Evolutionary conservation across 441 rosid species (phyloP).

Genomic region (Adansonia grandidieri): DNA sequence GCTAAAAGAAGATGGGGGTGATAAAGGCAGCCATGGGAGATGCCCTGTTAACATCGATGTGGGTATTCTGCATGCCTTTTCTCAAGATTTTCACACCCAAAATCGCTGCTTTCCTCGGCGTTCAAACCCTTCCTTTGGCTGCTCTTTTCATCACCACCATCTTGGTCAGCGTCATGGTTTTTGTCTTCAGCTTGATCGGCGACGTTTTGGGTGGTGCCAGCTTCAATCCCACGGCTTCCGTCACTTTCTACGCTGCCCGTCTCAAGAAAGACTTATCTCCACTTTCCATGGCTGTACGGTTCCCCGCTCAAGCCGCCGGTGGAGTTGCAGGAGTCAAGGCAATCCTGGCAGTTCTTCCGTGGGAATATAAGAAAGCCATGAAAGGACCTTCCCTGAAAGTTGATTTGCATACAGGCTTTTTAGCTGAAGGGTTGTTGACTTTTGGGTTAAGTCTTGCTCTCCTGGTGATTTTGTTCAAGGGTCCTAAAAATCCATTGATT

Average conservation of each 20-base stretch:
- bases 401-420: slow-evolving; percentile 39
- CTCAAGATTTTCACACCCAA: slow-evolving; percentile 39
- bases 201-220: slow-evolving; percentile 57
- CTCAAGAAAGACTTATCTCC: slow-evolving; percentile 47
- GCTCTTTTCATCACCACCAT: slow-evolving; percentile 44
- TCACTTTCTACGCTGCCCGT: slow-evolving; percentile 52
- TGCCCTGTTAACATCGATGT: slow-evolving; percentile 52
- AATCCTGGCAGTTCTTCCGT: slow-evolving; percentile 38
- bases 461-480: slow-evolving; percentile 37
- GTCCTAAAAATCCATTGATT: slow-evolving; percentile 32
- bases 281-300: slow-evolving; percentile 50
- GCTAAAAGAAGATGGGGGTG: slow-evolving; percentile 35
- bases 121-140: slow-evolving; percentile 38
- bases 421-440: slow-evolving; percentile 43
- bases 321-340: slow-evolving; percentile 43
- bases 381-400: slow-evolving; percentile 45
- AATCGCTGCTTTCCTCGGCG: slow-evolving; percentile 34
- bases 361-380: slow-evolving; percentile 27
- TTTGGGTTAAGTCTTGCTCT: slow-evolving; percentile 34
- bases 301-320: slow-evolving; percentile 58
- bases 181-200: slow-evolving; percentile 45
- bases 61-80: slow-evolving; percentile 47
- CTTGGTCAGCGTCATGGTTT: slow-evolving; percentile 34
- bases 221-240: slow-evolving; percentile 59
- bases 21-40: slow-evolving; percentile 51